Base-by-base conservation (phyloP, 345 rosid genomes). In the Durio zibethinus region DNA sequence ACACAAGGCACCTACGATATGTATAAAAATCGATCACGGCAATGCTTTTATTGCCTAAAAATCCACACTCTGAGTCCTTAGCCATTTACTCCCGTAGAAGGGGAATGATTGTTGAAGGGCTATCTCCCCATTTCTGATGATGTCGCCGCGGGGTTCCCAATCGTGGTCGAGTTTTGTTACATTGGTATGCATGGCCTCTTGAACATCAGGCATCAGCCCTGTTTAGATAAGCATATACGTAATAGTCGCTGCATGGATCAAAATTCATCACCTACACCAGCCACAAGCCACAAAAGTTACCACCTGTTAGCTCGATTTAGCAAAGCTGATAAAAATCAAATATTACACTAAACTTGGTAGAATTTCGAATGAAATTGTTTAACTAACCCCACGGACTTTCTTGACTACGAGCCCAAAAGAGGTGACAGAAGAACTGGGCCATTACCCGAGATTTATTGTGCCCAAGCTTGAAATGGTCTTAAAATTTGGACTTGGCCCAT, bases 131-230 rank as follows among this genome's bases (percentile, higher is more conserved):
- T 1, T 45, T 57, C 11, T n/a, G 8, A 92, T 68, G 45, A 91
- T 53, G 7, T 82, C 81, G 80, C 94, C 89, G 84, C 99, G 93
- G 0, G 94, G 90, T 76, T 89, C 71, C 98, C 97, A 94, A 57
- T 85, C 87, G 75, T 85, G 85, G 43, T 84, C 76, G 15, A 94
- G 87, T 53, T 87, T 89, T 4, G 97, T 94, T 43, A 87, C 87
- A 64, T 92, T 94, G 54, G 97, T 97, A 76, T 94, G 97, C 65
- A 94, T 73, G n/a, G 89, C 97, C 61, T 79, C 83, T 83, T 94
- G 97, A n/a, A 93, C 97, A 7, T 91, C n/a, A n/a, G n/a, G n/a
- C n/a, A n/a, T n/a, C 93, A 0, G 83, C 82, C 42, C 88, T 80
- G 80, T 94, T 94, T 25, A 94, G 81, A 84, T 94, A 93, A 11